Base-by-base conservation (phyloP, 2,329 filamentous ascomycete genomes). In the Moelleriella libera region DNA sequence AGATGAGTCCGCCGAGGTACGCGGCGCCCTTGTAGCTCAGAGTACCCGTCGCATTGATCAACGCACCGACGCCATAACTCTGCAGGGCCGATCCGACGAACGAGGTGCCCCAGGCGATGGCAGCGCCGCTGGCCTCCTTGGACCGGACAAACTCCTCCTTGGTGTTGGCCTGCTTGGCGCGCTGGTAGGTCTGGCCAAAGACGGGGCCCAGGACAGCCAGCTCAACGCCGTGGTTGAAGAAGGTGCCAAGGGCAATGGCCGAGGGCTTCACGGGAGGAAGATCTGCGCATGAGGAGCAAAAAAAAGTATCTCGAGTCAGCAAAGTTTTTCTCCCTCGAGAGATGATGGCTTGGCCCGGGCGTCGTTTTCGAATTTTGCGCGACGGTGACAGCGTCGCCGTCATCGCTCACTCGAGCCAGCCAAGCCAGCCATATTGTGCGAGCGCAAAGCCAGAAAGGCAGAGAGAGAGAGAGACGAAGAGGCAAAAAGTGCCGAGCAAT, bases 91-190 rank as follows among this genome's bases (percentile, higher is more conserved):
- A 92, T 64, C 92, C 92, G 63, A 88, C 73, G 52, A 97, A 77
- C 41, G 88, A 92, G 54, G 85, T 90, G 64, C 89, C 88, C 84
- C 86, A 95, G 55, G 88, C 85, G 51, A 88, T 78, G 54, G 86
- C 89, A 54, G 89, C 88, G 51, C 85, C 84, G 52, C 84, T 81
- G 54, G 90, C 85, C 74, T 97, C 90, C 77, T 88, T 90, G 58
- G 87, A 94, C 68, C 83, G 83, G 68, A 94, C 71, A 71, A 96
- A 97, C 72, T 97, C 90, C 72, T 97, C 89, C 74, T 92, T 94
- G 62, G 83, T 86, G 80, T 94, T 90, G 66, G 90, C 80, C 51
- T 79, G 72, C 77, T 94, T 89, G 57, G 90, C 89, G 58, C 87
- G 85, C 71, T 89, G 83, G 78, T 95, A 96, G 62, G 88, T 90